Evolutionary conservation across 2,329 filamentous ascomycete species (phyloP), one percentile per base, ranked within the genome.

Genomic region (Venturia asperata): DNA sequence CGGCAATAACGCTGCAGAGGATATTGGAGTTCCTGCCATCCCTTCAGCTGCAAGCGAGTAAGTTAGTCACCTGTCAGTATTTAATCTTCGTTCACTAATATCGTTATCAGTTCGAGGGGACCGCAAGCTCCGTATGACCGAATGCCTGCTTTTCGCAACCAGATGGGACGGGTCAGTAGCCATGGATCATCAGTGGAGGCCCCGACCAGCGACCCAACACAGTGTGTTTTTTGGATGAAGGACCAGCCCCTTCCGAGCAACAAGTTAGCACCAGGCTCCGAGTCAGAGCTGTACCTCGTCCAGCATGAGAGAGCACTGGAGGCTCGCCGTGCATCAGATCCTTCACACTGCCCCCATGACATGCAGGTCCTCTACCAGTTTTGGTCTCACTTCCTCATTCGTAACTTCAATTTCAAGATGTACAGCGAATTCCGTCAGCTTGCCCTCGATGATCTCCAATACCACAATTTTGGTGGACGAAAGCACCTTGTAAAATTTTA

Each of bases 381-480:
- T 77, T 92, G 88, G 87, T 85, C 85, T 24, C 84, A 88, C 73
- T 90, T 89, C 72, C 80, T 92, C 68, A 82, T 86, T 68, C 82
- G 85, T 71, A 87, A 89, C 76, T 91, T 92, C 82, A 89, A 92
- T 74, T 80, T 82, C 66, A 80, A 79, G 72, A 89, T 92, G 85
- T 92, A 92, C 77, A 79, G 84, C 72, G 88, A 92, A 74, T 91
- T 92, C 77, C 84, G 85, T 68, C 78, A 79, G 70, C 81, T 83
- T 73, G 88, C 89, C 65, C 77, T 87, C 67, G 84, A 87, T 72
- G 89, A 92, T 75, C 79, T 82, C 65, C 74, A 76, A 66, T 74
- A 81, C 68, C 79, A 79, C 70, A 76, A 77, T 67, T 78, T 78
- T 66, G 77, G 78, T 68, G 88, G 88, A 61, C 78, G 89, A 72